phyloP scores from a whole-genome alignment of 108 stramenopile genomes.

The Cyclotella choctawhatcheeana region DNA sequence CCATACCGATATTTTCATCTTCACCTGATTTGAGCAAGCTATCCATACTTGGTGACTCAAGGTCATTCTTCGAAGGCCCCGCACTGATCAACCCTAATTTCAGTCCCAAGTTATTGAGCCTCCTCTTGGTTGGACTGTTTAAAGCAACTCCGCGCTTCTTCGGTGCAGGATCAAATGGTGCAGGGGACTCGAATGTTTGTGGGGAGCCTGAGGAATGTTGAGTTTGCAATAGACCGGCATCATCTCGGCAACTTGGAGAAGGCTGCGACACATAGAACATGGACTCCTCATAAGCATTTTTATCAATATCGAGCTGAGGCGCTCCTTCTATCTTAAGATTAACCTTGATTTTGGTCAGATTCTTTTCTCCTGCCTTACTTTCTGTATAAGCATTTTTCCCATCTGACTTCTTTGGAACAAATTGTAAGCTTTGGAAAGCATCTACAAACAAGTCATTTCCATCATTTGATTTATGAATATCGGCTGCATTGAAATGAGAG shows the following conservation, averaged over 20 bases:
- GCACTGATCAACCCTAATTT: background rate
- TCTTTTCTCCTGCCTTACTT: background rate
- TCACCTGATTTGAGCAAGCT: background rate
- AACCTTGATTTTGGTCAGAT: background rate
- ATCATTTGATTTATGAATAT: background rate
- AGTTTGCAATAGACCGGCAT: background rate
- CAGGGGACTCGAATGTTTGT: background rate
- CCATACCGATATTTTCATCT: background rate
- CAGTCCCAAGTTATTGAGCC: background rate
- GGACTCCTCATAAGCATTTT: background rate
- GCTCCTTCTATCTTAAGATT: slow-evolving; percentile 5
- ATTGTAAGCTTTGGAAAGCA: background rate
- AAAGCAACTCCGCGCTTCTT: background rate
- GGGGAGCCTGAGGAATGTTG: background rate
- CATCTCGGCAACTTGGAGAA: slow-evolving; percentile 14
- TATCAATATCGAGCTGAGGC: background rate
- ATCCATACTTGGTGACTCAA: background rate
- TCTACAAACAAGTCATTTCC: background rate
- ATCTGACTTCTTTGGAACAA: background rate
- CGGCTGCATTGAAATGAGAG: background rate
- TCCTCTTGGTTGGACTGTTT: slow-evolving; percentile 5
- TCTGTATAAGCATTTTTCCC: background rate
- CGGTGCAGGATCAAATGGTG: background rate
- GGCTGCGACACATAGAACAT: slow-evolving; percentile 1
- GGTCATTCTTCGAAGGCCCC: background rate